Evolutionary conservation across 495 filamentous ascomycete genomes (phyloP).

Genomic region (Ascobolus immersus): DNA sequence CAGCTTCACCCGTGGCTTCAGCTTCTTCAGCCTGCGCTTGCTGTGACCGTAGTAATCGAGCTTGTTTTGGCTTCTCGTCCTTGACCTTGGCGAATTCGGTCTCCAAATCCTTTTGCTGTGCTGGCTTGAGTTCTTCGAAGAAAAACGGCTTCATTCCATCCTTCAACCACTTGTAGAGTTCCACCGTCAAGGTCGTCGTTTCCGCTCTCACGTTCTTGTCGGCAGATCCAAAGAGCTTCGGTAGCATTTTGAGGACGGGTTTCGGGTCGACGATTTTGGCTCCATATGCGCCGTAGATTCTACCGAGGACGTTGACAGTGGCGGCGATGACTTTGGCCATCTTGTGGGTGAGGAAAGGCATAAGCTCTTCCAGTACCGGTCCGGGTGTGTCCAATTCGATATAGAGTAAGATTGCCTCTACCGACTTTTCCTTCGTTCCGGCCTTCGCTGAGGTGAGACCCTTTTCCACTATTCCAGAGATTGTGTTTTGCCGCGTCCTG

Average conservation of each 20-base stretch:
- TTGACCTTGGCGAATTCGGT: conserved; percentile 83
- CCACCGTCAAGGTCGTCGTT: conserved; percentile 71
- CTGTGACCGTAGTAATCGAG: conserved; percentile 66
- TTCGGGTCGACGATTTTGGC: conserved; percentile 95
- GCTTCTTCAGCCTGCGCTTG: conserved; percentile 55
- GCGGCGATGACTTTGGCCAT: conserved; percentile 84
- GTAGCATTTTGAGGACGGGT: conserved; percentile 67
- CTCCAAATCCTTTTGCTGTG: conserved; percentile 84
- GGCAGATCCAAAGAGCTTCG: conserved; percentile 81
- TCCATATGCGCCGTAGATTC: conserved; percentile 76
- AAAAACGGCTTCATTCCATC: conserved; percentile 98
- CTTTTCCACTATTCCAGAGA: conserved; percentile 69
- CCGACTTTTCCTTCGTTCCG: conserved; percentile 58
- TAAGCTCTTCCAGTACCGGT: conserved; percentile 69
- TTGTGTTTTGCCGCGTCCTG: conserved; percentile 50
- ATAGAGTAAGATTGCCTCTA: conserved; percentile 70
- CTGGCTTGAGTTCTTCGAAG: conserved; percentile 84
- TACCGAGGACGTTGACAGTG: conserved; percentile 48
- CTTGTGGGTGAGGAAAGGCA: conserved; percentile 71
- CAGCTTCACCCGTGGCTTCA: conserved; percentile 30
- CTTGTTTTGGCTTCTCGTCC: conserved; percentile 71
- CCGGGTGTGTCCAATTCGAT: conserved; percentile 71
- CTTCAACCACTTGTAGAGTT: conserved; percentile 88
- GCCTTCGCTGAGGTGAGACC: conserved; percentile 66
- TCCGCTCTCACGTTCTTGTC: conserved; percentile 98